These are phyloP conservation scores for Backusella sp. DNA, from an alignment of 192 early-diverging fungal species.

Conservation along the genomic window DNA sequence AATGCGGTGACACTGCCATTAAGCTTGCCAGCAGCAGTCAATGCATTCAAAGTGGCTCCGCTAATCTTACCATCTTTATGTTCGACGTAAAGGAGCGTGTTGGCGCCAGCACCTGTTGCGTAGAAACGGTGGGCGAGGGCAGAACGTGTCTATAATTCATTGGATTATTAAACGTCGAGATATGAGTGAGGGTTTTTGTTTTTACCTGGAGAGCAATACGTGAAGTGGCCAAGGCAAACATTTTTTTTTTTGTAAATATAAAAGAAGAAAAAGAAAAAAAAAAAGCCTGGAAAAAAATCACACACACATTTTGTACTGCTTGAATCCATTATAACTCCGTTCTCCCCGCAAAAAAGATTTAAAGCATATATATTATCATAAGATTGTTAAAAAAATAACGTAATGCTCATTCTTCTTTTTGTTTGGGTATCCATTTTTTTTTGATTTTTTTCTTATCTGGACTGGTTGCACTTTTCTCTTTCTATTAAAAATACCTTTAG, in stretches of 20 bases:
- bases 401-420: neutral
- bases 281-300: neutral
- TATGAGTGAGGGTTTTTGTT: neutral
- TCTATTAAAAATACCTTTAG: neutral
- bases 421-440: neutral
- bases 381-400: neutral
- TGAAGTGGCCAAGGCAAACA: conserved; percentile 13
- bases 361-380: neutral
- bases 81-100: conserved; percentile 90
- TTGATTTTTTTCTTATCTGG: neutral
- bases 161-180: neutral
- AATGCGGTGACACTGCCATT: conserved; percentile 85
- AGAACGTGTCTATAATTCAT: conserved; percentile 7
- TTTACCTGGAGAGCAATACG: conserved; percentile 22
- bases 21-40: conserved; percentile 82
- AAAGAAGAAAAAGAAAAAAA: neutral
- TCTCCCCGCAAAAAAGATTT: neutral
- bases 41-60: conserved; percentile 79
- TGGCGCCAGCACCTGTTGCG: conserved; percentile 50
- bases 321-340: neutral
- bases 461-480: neutral
- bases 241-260: conserved; percentile 2
- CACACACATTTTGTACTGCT: conserved; percentile 3
- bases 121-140: conserved; percentile 33
- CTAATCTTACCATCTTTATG: conserved; percentile 75